phyloP scores from a whole-genome alignment of 2,329 filamentous ascomycete species.

The Neofusicoccum sp. region DNA sequence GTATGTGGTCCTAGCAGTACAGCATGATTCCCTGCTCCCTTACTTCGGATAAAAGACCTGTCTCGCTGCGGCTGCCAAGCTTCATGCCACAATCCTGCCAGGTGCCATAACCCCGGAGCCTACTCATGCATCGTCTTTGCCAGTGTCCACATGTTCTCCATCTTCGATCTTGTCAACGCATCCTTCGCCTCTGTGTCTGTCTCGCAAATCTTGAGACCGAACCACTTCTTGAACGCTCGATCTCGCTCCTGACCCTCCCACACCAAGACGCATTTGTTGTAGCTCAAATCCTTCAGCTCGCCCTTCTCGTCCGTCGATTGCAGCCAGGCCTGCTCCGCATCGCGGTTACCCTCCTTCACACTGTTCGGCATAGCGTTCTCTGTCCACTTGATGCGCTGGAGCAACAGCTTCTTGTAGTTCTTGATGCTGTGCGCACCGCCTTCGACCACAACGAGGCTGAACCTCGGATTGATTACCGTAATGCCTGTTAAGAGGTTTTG shows the following conservation, averaged over 20 bases:
- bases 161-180: conserved; percentile 72
- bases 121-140: conserved; percentile 60
- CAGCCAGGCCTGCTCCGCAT: conserved; percentile 69
- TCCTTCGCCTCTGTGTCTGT: conserved; percentile 87
- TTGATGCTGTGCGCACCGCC: conserved; percentile 80
- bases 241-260: conserved; percentile 89
- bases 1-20: too few relatives aligned
- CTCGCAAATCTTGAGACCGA: conserved; percentile 80
- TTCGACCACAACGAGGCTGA: conserved; percentile 88
- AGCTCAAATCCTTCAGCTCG: conserved; percentile 73
- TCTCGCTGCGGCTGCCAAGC: too few relatives aligned
- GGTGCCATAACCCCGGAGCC: too few relatives aligned
- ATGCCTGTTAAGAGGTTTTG: conserved; percentile 82
- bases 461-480: conserved; percentile 86
- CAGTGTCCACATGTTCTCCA: conserved; percentile 93
- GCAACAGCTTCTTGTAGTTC: conserved; percentile 88
- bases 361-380: conserved; percentile 74
- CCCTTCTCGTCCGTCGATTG: conserved; percentile 75
- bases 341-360: conserved; percentile 56
- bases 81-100: too few relatives aligned
- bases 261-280: conserved; percentile 78
- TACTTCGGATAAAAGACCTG: too few relatives aligned
- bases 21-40: too few relatives aligned
- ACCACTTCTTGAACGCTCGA: conserved; percentile 81
- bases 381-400: conserved; percentile 91